A percentile compares a stretch with the other conserved stretches of the same genome.
Conservation (phyloP, 2,329 filamentous ascomycete species). For the Penicillium expansum region DNA sequence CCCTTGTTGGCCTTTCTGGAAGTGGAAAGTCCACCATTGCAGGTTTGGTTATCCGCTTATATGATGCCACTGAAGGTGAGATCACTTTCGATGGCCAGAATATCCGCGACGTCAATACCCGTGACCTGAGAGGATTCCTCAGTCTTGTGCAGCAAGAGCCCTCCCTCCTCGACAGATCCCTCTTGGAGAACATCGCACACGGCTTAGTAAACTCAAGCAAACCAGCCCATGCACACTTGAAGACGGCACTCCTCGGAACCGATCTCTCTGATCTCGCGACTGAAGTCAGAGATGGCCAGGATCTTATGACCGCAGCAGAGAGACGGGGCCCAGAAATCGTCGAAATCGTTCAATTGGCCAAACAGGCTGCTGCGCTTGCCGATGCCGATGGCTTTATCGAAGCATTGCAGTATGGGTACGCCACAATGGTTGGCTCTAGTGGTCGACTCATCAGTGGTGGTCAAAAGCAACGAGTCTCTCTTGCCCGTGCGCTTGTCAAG, state of each 20-base stretch:
- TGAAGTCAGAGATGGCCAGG: slow-evolving; percentile 48
- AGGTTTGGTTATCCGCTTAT: slow-evolving; percentile 59
- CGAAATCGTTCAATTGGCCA: slow-evolving; percentile 50
- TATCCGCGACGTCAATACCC: slow-evolving; percentile 56
- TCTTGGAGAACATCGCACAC: slow-evolving; percentile 37
- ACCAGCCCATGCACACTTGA: slow-evolving; percentile 22
- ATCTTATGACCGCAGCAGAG: slow-evolving; percentile 48
- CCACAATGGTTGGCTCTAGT: slow-evolving; percentile 72
- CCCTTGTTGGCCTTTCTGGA: slow-evolving; percentile 54
- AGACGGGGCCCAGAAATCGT: slow-evolving; percentile 45
- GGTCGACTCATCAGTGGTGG: slow-evolving; percentile 72
- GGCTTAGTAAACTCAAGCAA: slow-evolving; percentile 43
- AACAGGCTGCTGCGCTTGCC: slow-evolving; percentile 52
- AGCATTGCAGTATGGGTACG: slow-evolving; percentile 53
- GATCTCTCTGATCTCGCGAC: slow-evolving; percentile 47
- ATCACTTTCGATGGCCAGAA: slow-evolving; percentile 64
- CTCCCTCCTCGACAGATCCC: slow-evolving; percentile 22
- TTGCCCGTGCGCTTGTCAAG: slow-evolving; percentile 73
- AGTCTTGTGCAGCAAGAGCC: slow-evolving; percentile 26
- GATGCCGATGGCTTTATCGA: slow-evolving; percentile 49
- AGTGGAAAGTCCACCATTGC: slow-evolving; percentile 67
- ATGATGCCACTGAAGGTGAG: slow-evolving; percentile 60
- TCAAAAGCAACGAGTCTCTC: slow-evolving; percentile 75
- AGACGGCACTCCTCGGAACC: slow-evolving; percentile 46
- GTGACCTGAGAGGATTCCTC: slow-evolving; percentile 23